Evolutionary conservation across 495 filamentous ascomycete genomes (phyloP).

Genomic region (Penicillium lividum): DNA sequence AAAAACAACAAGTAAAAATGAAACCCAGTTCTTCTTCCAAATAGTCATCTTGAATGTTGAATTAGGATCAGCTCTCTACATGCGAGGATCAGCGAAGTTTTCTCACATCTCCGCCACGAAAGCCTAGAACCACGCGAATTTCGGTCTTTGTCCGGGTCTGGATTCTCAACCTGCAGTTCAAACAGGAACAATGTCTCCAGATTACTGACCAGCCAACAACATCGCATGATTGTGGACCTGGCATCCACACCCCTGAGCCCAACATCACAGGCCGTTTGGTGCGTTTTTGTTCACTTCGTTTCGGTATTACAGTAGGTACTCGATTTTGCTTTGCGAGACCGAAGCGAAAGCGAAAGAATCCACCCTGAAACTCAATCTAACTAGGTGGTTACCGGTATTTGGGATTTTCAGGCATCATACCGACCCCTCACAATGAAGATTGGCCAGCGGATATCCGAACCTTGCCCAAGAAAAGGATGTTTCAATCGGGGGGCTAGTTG

Average conservation of each 20-base stretch:
- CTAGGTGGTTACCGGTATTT: constrained; percentile 16
- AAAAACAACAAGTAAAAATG: background rate
- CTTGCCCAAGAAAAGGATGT: constrained; percentile 7
- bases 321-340: too few relatives aligned
- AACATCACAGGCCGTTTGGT: background rate
- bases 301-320: background rate
- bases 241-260: constrained; percentile 4
- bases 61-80: background rate
- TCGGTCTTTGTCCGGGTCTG: constrained; percentile 12
- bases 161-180: constrained; percentile 5
- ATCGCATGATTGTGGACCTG: constrained; percentile 4
- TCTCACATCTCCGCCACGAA: background rate
- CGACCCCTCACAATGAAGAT: constrained; percentile 15
- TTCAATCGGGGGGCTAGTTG: constrained; percentile 13
- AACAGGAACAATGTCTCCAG: constrained; percentile 2
- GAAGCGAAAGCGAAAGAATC: background rate
- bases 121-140: constrained; percentile 15
- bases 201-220: background rate
- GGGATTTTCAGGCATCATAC: constrained; percentile 19
- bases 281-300: background rate
- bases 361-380: constrained; percentile 28
- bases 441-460: constrained; percentile 21
- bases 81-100: constrained; percentile 9
- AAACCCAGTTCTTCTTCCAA: background rate
- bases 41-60: background rate